These are phyloP conservation scores for Blastobotrys muscicola DNA, from an alignment of 805 yeast species.

Conservation along the genomic window DNA sequence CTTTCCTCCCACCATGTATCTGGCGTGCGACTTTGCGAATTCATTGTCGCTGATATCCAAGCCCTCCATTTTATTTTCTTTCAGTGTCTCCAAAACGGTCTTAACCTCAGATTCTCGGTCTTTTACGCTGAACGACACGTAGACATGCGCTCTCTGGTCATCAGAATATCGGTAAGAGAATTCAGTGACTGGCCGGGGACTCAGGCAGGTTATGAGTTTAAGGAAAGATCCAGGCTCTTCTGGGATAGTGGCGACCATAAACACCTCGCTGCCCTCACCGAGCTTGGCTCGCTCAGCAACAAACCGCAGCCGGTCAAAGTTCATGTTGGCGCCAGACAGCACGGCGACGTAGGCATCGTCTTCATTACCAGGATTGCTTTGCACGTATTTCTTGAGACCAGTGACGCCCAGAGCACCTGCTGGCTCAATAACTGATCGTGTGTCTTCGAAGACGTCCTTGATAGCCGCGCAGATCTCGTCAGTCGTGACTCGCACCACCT, in stretches of 20 bases:
- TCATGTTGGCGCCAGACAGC: slow-evolving; percentile 95
- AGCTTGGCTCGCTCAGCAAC: slow-evolving; percentile 94
- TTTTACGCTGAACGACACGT: slow-evolving; percentile 73
- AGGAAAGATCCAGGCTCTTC: slow-evolving; percentile 88
- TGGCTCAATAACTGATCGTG: slow-evolving; percentile 90
- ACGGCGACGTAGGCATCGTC: slow-evolving; percentile 70
- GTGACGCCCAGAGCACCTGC: slow-evolving; percentile 97
- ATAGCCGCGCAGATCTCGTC: slow-evolving; percentile 97
- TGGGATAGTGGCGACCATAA: slow-evolving; percentile 82
- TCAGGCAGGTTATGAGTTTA: slow-evolving; percentile 62
- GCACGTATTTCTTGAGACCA: slow-evolving; percentile 77
- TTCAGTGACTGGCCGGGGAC: slow-evolving; percentile 89
- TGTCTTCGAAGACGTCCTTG: slow-evolving; percentile 92
- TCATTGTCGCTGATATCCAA: slow-evolving; percentile 86
- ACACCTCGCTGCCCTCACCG: slow-evolving; percentile 98
- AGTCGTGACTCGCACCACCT: slow-evolving; percentile 71
- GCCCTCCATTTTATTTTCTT: slow-evolving; percentile 58
- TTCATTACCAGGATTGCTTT: slow-evolving; percentile 51
- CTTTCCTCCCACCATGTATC: slow-evolving; percentile 93
- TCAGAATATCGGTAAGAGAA: slow-evolving; percentile 73
- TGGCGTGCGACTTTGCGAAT: slow-evolving; percentile 91
- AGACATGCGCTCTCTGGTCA: slow-evolving; percentile 55
- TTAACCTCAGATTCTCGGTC: slow-evolving; percentile 67
- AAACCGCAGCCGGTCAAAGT: slow-evolving; percentile 90
- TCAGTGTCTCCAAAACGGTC: slow-evolving; percentile 50